A percentile compares a stretch with the other conserved stretches of the same genome.
phyloP scores from a whole-genome alignment of 306 rosid species.

The Fragaria iinumae region DNA sequence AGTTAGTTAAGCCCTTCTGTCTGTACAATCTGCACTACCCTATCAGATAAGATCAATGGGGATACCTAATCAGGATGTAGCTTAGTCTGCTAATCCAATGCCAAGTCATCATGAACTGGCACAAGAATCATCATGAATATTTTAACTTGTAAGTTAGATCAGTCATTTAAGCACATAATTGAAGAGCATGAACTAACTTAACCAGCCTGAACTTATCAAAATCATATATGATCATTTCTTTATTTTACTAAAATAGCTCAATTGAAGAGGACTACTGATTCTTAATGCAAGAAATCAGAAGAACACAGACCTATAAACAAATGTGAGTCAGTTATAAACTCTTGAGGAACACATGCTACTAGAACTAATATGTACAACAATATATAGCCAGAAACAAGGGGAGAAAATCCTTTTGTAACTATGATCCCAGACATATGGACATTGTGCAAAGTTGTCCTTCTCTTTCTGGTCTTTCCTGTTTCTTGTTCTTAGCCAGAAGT shows the following conservation, averaged over 20 bases:
- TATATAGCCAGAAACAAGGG: not conserved
- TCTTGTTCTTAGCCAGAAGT: slow-evolving; percentile 15
- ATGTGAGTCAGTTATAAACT: not conserved
- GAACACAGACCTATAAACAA: not conserved
- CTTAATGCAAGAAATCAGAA: not conserved
- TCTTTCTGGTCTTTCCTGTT: slow-evolving; percentile 8
- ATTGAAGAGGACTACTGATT: not conserved
- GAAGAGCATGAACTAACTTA: not conserved
- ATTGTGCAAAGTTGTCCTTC: not conserved
- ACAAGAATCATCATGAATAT: not conserved
- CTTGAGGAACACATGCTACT: not conserved
- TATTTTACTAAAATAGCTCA: not conserved
- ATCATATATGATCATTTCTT: not conserved
- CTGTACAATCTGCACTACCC: slow-evolving; percentile 4
- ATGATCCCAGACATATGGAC: not conserved
- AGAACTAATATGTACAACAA: slow-evolving; percentile 4
- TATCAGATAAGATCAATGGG: slow-evolving; percentile 7
- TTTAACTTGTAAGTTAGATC: not conserved
- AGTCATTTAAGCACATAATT: not conserved
- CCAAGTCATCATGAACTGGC: slow-evolving; percentile 7
- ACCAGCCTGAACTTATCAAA: not conserved
- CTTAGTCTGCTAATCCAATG: slow-evolving; percentile 2
- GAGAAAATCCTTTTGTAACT: not conserved
- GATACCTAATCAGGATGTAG: not conserved
- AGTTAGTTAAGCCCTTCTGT: slow-evolving; percentile 3